Percentiles rank a stretch among this genome's conserved stretches.
Conservation (phyloP, 2,329 filamentous ascomycete genomes). For the Diaporthe humulicola region DNA sequence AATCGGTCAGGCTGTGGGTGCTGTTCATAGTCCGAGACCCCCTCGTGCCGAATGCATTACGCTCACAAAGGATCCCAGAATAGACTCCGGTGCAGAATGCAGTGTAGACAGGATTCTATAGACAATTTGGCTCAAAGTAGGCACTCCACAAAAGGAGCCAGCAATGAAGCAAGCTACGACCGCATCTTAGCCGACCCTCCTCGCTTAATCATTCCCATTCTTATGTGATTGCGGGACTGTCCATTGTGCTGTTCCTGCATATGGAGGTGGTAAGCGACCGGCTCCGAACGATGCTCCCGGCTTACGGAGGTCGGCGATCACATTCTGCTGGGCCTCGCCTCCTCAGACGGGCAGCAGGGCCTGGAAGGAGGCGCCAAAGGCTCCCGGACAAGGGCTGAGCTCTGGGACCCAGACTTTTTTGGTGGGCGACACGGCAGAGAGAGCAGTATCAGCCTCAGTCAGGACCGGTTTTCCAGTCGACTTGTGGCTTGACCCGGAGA, state of each 20-base stretch:
- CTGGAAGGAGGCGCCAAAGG: conserved; percentile 7
- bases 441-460: conserved; percentile 25
- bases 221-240: neutral
- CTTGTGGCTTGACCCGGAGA: conserved; percentile 21
- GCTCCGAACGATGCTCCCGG: conserved; percentile 14
- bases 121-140: neutral
- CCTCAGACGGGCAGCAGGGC: conserved; percentile 19
- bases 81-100: conserved; percentile 1
- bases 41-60: neutral
- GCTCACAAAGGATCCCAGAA: neutral
- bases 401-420: neutral
- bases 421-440: conserved; percentile 36
- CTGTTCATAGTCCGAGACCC: neutral
- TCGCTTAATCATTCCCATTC: conserved; percentile 26
- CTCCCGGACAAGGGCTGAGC: neutral
- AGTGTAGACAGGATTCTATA: neutral
- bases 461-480: conserved; percentile 4
- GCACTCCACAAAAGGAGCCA: neutral
- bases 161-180: neutral
- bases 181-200: conserved; percentile 4
- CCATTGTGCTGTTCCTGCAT: conserved; percentile 24
- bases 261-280: neutral
- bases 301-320: conserved; percentile 34
- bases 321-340: conserved; percentile 33
- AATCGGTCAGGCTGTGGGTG: neutral